phyloP scores from a whole-genome alignment of 345 rosid genomes.

The Eucalyptus curtisii region DNA sequence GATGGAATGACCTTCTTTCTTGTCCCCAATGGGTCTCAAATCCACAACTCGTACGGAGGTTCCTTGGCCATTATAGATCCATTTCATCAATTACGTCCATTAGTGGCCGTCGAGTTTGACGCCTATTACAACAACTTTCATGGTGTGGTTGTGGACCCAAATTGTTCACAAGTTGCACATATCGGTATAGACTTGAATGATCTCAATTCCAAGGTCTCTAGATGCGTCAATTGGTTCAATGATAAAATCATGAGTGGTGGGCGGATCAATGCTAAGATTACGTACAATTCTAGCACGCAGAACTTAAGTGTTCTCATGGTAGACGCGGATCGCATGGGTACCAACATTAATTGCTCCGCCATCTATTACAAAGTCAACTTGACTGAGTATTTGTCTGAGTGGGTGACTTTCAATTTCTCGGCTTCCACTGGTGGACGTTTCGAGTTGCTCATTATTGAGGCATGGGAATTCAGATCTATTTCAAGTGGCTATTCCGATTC shows the following conservation, averaged over 20 bases:
- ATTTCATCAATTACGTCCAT: background rate
- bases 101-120: conserved; percentile 5
- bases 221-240: background rate
- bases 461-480: no score
- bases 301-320: background rate
- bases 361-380: no score
- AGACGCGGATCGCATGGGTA: no score
- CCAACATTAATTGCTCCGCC: no score
- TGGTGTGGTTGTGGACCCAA: background rate
- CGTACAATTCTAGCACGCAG: background rate
- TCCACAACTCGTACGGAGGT: background rate
- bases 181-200: background rate
- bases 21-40: background rate
- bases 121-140: background rate
- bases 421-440: no score
- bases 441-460: no score
- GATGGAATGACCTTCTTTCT: conserved; percentile 12
- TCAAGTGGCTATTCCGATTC: no score
- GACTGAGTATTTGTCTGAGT: no score
- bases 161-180: background rate
- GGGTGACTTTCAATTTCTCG: no score
- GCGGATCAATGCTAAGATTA: background rate
- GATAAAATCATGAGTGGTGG: background rate
- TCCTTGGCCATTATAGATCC: background rate
- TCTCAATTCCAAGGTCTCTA: background rate